Evolutionary conservation across 371 early-diverging fungal species (phyloP).

Genomic region (Syncephalis fuscata): DNA sequence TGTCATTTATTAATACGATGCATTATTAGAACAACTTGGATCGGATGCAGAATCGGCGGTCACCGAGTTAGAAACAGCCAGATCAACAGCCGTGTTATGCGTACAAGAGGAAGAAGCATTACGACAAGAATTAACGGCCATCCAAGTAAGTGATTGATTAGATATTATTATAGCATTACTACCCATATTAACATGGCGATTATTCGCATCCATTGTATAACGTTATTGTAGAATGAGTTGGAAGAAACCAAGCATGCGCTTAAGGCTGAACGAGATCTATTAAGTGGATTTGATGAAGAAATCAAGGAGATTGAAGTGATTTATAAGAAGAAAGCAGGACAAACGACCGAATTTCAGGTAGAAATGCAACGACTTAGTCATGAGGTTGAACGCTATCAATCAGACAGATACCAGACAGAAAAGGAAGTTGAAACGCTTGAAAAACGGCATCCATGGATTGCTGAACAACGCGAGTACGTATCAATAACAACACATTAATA

Average conservation of each 20-base stretch:
- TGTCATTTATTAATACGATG: too few relatives aligned
- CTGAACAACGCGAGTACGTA: slow-evolving; percentile 59
- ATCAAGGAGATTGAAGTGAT: slow-evolving; percentile 40
- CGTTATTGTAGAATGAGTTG: slow-evolving; percentile 30
- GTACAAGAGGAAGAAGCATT: too few relatives aligned
- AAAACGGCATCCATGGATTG: slow-evolving; percentile 69
- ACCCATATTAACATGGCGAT: too few relatives aligned
- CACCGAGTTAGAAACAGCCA: too few relatives aligned
- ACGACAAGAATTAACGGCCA: too few relatives aligned
- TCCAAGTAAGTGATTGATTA: not conserved
- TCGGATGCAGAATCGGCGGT: not conserved
- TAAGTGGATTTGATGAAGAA: slow-evolving; percentile 32
- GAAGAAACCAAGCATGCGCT: slow-evolving; percentile 24
- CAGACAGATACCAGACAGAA: slow-evolving; percentile 37
- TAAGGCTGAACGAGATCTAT: slow-evolving; percentile 28
- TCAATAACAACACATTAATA: not conserved
- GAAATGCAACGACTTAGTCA: slow-evolving; percentile 50
- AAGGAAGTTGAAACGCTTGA: slow-evolving; percentile 30
- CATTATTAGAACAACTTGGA: not conserved
- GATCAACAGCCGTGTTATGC: too few relatives aligned
- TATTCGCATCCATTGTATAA: too few relatives aligned
- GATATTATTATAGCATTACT: too few relatives aligned
- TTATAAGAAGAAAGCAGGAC: slow-evolving; percentile 35
- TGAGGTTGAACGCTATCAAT: slow-evolving; percentile 48
- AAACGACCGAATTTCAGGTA: slow-evolving; percentile 38